Base-by-base conservation (phyloP, 2,329 filamentous ascomycete genomes). In the Arthrobotrys iridis region DNA sequence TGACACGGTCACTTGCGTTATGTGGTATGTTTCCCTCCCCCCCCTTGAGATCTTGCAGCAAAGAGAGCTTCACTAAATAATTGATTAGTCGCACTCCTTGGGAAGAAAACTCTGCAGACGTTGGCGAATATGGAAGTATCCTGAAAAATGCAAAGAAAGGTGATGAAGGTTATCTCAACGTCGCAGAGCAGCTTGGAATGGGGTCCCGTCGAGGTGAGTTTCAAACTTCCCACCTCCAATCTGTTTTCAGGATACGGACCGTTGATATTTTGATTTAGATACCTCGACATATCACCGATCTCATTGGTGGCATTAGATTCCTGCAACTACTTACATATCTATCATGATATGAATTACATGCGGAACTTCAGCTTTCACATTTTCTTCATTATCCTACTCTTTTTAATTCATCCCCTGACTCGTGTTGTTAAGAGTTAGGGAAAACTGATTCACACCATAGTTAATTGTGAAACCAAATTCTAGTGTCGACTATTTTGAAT, bases 1-100 rank as follows among this genome's bases (percentile, higher is more conserved):
- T 10, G 70, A n/a, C 2, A 55, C 13, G 20, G 77, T 79, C 18
- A 80, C 78, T 2, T 80, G 79, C 33, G 79, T 80, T 33, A 79
- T 80, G 78, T 80, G 79, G 72, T 76, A 65, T 41, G 72, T 65
- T 30, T 48, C 7, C 13, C 11, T 24, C 7, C 10, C 28, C 13
- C 13, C 24, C 22, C 13, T 5, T 18, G 4, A 10, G 7, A 3
- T n/a, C 26, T 28, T 13, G 13, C 24, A 18, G 41, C 4, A 37
- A 4, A 5, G 15, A 15, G 18, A 43, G 7, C 8, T 0, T 10
- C 0, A 3, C 41, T 65, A 30, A 66, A 7, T 22, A 15, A 4
- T 10, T 22, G 15, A 4, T 4, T 50, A 75, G 71, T 26, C 71
- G 71, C 13, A 48, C 71, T 8, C 63, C 63, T 18, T 75, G 71